A percentile compares a stretch with the other conserved stretches of the same genome.
phyloP scores from a whole-genome alignment of 805 yeast genomes.

The Dipodascus albidus region DNA sequence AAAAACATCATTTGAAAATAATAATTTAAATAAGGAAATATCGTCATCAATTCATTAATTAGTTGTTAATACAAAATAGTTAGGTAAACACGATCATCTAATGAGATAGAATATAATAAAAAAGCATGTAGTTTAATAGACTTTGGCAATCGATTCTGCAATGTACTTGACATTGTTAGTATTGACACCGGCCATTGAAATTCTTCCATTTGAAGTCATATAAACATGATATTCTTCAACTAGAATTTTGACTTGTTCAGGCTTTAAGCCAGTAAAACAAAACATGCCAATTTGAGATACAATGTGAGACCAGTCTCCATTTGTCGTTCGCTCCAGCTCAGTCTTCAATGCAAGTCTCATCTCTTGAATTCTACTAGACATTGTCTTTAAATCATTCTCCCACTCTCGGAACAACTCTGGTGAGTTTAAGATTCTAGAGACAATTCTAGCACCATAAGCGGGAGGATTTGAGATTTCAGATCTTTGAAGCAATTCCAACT shows the following conservation, averaged over 20 bases:
- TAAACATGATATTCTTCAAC: conserved; percentile 75
- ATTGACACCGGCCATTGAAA: conserved; percentile 89
- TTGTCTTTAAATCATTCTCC: conserved; percentile 71
- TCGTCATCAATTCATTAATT: background rate
- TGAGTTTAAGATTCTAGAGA: conserved; percentile 56
- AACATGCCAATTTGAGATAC: conserved; percentile 92
- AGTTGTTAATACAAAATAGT: background rate
- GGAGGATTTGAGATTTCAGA: conserved; percentile 91
- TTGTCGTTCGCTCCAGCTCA: conserved; percentile 53
- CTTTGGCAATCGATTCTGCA: conserved; percentile 53
- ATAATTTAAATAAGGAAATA: no score
- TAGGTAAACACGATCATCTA: background rate
- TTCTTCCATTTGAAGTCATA: conserved; percentile 74
- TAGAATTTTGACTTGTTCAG: conserved; percentile 65
- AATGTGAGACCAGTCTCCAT: conserved; percentile 90
- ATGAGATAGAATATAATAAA: background rate
- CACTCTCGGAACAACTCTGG: conserved; percentile 66
- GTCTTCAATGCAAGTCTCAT: conserved; percentile 67
- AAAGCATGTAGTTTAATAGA: background rate
- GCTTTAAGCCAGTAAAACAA: conserved; percentile 78
- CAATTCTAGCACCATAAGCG: conserved; percentile 89
- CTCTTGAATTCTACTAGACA: conserved; percentile 71
- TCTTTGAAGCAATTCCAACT: conserved; percentile 63
- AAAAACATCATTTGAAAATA: background rate
- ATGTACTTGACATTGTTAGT: conserved; percentile 65